Evolutionary conservation across 306 rosid species (phyloP).

Genomic region (Quillaja saponaria): DNA sequence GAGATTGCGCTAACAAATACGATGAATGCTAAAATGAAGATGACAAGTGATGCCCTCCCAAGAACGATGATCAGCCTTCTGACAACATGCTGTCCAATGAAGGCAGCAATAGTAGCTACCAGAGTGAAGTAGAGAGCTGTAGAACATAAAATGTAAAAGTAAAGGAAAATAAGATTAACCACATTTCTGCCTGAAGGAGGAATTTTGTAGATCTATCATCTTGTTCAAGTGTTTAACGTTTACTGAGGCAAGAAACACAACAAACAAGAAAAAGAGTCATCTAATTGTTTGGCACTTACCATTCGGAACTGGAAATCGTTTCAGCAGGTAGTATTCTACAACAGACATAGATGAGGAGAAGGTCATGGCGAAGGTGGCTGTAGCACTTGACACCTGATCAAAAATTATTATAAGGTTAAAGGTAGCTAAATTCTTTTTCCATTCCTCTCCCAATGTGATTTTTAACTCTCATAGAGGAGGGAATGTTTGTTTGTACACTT

Average conservation of each 20-base stretch:
- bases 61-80: constrained; percentile 57
- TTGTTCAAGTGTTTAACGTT: neutral
- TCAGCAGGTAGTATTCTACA: constrained; percentile 81
- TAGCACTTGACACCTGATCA: constrained; percentile 87
- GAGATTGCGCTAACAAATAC: constrained; percentile 78
- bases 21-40: constrained; percentile 75
- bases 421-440: neutral
- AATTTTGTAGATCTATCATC: neutral
- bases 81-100: constrained; percentile 75
- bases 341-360: constrained; percentile 98
- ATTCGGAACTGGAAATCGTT: constrained; percentile 86
- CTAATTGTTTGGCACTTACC: constrained; percentile 41
- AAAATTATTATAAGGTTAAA: constrained; percentile 13
- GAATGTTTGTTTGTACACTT: neutral
- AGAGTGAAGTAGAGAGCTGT: constrained; percentile 68
- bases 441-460: no score
- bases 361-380: constrained; percentile 92
- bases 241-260: neutral
- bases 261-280: neutral
- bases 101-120: constrained; percentile 80
- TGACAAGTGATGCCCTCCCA: constrained; percentile 87
- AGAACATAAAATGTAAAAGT: constrained; percentile 10
- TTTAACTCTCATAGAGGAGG: neutral
- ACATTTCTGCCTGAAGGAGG: neutral
- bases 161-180: constrained; percentile 1